Evolutionary conservation across 2,329 filamentous ascomycete species (phyloP).

Genomic region (Aureobasidium sp.): DNA sequence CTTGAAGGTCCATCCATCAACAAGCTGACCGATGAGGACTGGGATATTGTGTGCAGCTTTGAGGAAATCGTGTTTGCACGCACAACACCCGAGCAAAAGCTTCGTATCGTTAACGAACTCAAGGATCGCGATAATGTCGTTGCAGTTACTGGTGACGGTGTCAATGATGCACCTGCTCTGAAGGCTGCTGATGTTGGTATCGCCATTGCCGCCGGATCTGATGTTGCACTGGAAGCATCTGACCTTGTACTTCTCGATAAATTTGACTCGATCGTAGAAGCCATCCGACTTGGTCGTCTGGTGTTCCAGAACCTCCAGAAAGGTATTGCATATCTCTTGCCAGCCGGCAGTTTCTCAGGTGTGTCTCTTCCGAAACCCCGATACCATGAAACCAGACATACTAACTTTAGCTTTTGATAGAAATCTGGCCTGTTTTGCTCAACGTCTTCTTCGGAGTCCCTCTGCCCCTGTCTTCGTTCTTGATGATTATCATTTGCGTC

Average conservation of each 20-base stretch:
- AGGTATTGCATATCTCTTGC: slow-evolving; percentile 40
- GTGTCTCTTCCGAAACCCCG: too few relatives aligned
- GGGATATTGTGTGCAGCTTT: slow-evolving; percentile 44
- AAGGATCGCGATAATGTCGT: slow-evolving; percentile 34
- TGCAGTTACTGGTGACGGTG: slow-evolving; percentile 38
- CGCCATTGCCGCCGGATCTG: slow-evolving; percentile 28
- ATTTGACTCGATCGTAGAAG: slow-evolving; percentile 74
- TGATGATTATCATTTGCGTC: slow-evolving; percentile 54
- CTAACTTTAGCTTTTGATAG: too few relatives aligned
- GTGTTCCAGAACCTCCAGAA: slow-evolving; percentile 22
- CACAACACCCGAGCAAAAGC: slow-evolving; percentile 38
- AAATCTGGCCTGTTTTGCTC: slow-evolving; percentile 51
- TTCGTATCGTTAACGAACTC: slow-evolving; percentile 37
- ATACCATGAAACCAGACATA: too few relatives aligned
- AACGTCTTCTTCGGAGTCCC: slow-evolving; percentile 53
- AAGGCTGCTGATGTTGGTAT: slow-evolving; percentile 41
- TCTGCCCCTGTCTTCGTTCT: slow-evolving; percentile 44
- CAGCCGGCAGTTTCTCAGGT: slow-evolving; percentile 48
- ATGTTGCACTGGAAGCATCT: slow-evolving; percentile 50
- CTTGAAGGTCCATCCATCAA: slow-evolving; percentile 22
- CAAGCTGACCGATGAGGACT: slow-evolving; percentile 31
- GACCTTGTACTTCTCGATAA: slow-evolving; percentile 78
- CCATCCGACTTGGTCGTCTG: slow-evolving; percentile 67
- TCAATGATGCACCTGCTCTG: slow-evolving; percentile 41
- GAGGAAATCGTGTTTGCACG: slow-evolving; percentile 45